Base-by-base conservation (phyloP, 2,329 filamentous ascomycete species). In the Celoporthe dispersa region DNA sequence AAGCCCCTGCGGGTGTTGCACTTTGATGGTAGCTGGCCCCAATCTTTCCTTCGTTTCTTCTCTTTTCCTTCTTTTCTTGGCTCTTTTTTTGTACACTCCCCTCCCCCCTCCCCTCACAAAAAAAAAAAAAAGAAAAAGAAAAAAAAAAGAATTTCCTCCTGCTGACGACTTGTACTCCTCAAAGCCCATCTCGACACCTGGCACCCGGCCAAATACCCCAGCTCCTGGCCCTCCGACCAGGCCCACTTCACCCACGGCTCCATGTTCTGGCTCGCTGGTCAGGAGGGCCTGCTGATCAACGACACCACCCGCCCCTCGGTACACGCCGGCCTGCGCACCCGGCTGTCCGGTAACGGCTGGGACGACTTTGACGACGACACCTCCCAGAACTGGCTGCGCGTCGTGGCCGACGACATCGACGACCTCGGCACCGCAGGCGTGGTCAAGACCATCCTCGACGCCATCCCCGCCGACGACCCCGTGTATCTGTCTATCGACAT, bases 241-340 rank as follows among this genome's bases (percentile, higher is more conserved):
- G 86, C 88, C 2, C 87, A 91, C 74, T 96, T 97, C 83, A 97
- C 91, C 77, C 94, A 97, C 80, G 94, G 94, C 5, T 93, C 89
- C 74, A 96, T 97, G 90, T 97, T 97, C 85, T 95, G 93, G 91
- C 87, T 95, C 74, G 94, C 94, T 7, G 90, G 90, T 64, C 89
- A 90, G 39, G 94, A 97, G 79, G 93, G 92, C 0, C 82, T 97
- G 35, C 90, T 97, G 70, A 85, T 88, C 71, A 94, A 95, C 79
- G 82, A 84, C 19, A 91, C 88, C 0, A 88, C 87, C 11, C 88
- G 89, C 12, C 91, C 89, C 0, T 92, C 89, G 31, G 92, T 96
- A 7, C 94, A 97, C 79, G 94, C 93, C 0, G 94, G 94, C 1
- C 83, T 97, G 65, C 90, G 94, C 60, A 97, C 93, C 0, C 86